phyloP scores from a whole-genome alignment of 805 yeast species.

The Lipomyces sp. region DNA sequence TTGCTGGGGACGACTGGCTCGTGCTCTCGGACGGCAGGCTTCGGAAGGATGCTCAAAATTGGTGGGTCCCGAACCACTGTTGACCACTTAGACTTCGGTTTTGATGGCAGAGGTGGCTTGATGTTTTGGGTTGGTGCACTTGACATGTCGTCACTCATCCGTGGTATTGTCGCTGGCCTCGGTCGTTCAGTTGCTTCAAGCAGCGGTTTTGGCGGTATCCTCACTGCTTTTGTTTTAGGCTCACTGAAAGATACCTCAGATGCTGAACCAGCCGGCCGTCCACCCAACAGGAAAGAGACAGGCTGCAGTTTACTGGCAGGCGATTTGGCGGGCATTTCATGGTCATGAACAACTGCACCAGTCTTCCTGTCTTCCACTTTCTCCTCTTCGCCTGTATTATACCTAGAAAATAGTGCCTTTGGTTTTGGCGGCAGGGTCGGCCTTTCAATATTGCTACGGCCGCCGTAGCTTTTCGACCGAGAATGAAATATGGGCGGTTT shows the following conservation, averaged over 20 bases:
- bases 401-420: background rate
- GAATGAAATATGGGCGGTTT: slow-evolving; percentile 7
- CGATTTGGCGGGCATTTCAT: background rate
- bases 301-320: background rate
- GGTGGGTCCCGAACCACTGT: background rate
- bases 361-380: background rate
- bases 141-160: background rate
- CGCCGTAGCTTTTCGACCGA: slow-evolving; percentile 12
- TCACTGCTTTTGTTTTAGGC: background rate
- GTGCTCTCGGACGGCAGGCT: background rate
- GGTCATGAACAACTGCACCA: background rate
- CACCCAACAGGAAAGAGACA: background rate
- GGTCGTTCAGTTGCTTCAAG: background rate
- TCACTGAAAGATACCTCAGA: background rate
- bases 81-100: background rate
- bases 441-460: background rate
- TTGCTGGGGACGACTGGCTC: background rate
- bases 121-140: background rate
- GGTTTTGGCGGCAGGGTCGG: slow-evolving; percentile 10
- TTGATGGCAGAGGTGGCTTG: background rate
- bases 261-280: background rate
- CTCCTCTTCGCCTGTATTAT: background rate
- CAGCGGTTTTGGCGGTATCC: background rate
- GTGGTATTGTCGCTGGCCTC: background rate
- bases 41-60: background rate